A percentile compares a stretch with the other conserved stretches of the same genome.
Evolutionary conservation across 192 early-diverging fungal species (phyloP).

Genomic region (Mortierella antarctica): DNA sequence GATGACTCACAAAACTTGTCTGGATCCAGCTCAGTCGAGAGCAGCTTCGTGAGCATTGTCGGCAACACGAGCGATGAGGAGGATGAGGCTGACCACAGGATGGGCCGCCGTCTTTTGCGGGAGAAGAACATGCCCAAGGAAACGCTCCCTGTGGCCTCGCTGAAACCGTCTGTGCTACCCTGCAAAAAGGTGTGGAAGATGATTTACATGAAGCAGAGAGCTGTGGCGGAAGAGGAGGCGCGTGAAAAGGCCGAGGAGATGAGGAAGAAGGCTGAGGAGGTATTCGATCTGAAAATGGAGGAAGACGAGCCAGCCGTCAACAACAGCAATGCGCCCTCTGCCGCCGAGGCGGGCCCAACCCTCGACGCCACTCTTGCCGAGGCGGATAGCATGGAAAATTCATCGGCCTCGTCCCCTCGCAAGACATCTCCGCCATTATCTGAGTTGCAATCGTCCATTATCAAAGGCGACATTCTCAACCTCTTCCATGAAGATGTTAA

Average conservation of each 20-base stretch:
- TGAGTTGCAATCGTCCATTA: conserved; percentile 17
- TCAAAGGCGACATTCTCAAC: conserved; percentile 42
- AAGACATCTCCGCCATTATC: too few relatives aligned
- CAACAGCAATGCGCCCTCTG: neutral
- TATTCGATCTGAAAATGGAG: conserved; percentile 54
- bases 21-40: conserved; percentile 38
- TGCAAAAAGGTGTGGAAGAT: conserved; percentile 52
- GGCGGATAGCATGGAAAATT: neutral
- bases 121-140: conserved; percentile 44
- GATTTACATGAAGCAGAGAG: conserved; percentile 49
- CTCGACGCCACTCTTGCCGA: neutral
- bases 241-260: conserved; percentile 49
- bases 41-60: conserved; percentile 47
- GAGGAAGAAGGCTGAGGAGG: conserved; percentile 48
- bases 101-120: conserved; percentile 9
- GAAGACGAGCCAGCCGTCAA: conserved; percentile 14
- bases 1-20: conserved; percentile 19
- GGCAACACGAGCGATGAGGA: conserved; percentile 52
- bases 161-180: conserved; percentile 34
- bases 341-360: neutral
- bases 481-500: conserved; percentile 43
- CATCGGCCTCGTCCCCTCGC: too few relatives aligned
- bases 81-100: conserved; percentile 11
- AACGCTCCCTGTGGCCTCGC: conserved; percentile 17
- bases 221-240: conserved; percentile 38